Conservation (phyloP, 768 basidiomycete species). For the Pleurotus sapidus region DNA sequence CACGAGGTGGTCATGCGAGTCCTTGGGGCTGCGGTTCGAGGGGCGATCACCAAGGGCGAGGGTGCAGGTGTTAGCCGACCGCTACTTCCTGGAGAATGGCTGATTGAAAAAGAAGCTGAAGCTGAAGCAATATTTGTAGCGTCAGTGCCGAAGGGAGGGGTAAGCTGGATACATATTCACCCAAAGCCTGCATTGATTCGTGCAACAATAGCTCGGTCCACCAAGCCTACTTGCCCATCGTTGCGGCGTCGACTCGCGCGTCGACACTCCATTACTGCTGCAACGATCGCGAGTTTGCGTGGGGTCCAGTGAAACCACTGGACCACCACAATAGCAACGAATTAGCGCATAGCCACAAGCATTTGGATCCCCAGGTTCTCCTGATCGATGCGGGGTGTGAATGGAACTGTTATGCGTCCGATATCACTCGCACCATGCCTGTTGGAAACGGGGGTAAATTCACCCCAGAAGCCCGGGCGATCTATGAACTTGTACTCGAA, state of each 20-base stretch:
- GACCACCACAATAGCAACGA: slow-evolving; percentile 47
- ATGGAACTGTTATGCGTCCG: slow-evolving; percentile 52
- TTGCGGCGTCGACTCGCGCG: slow-evolving; percentile 82
- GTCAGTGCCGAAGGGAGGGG: slow-evolving; percentile 86
- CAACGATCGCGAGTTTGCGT: slow-evolving; percentile 84
- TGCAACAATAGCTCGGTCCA: slow-evolving; percentile 57
- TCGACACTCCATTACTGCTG: slow-evolving; percentile 94
- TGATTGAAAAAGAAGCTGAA: slow-evolving; percentile 89
- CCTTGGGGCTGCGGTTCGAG: slow-evolving; percentile 72
- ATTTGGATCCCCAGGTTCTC: slow-evolving; percentile 66
- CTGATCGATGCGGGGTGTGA: slow-evolving; percentile 97
- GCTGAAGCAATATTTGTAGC: slow-evolving; percentile 94
- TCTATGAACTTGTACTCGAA: slow-evolving; percentile 81
- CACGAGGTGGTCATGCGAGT: slow-evolving; percentile 93
- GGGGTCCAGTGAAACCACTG: slow-evolving; percentile 66
- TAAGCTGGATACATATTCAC: slow-evolving; percentile 31
- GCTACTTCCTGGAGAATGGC: slow-evolving; percentile 75
- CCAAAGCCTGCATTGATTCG: background rate
- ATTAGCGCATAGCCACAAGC: slow-evolving; percentile 36
- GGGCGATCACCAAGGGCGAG: slow-evolving; percentile 42
- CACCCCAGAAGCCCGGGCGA: slow-evolving; percentile 72
- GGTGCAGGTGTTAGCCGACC: slow-evolving; percentile 44
- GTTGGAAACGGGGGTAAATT: slow-evolving; percentile 95
- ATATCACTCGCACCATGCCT: slow-evolving; percentile 80
- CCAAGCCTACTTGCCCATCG: slow-evolving; percentile 92